phyloP scores from a whole-genome alignment of 768 basidiomycete species.

The Leccinum arenicola region DNA sequence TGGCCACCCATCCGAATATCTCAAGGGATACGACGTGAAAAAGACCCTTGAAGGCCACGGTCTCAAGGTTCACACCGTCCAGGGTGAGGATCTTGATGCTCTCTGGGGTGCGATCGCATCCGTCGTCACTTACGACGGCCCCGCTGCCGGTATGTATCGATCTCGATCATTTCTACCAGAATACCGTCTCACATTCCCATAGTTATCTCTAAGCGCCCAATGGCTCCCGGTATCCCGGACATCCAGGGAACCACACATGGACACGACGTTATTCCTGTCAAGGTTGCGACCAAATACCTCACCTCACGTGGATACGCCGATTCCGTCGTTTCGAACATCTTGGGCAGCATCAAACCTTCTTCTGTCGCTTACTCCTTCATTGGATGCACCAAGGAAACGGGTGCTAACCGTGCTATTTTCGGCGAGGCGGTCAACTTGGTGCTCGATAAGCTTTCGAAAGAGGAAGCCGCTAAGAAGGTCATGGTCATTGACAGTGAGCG shows the following conservation, averaged over 20 bases:
- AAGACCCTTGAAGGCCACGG: constrained; percentile 82
- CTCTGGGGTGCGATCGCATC: constrained; percentile 67
- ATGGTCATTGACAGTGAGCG: constrained; percentile 81
- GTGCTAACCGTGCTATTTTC: constrained; percentile 80
- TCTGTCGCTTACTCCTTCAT: constrained; percentile 56
- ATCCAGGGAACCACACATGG: constrained; percentile 80
- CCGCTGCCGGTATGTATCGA: constrained; percentile 60
- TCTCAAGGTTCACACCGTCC: constrained; percentile 65
- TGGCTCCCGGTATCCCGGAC: constrained; percentile 68
- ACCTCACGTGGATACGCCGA: constrained; percentile 55
- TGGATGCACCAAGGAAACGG: constrained; percentile 71
- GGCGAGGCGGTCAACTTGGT: constrained; percentile 82
- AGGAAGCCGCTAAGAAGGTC: constrained; percentile 75
- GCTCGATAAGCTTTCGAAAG: constrained; percentile 69
- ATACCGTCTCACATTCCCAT: background rate
- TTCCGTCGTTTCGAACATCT: constrained; percentile 47
- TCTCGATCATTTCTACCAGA: background rate
- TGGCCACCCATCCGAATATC: constrained; percentile 86
- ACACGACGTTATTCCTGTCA: constrained; percentile 84
- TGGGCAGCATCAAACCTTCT: constrained; percentile 61
- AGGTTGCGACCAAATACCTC: constrained; percentile 76
- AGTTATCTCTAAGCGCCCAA: constrained; percentile 69
- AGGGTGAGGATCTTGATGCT: constrained; percentile 78
- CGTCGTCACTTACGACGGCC: constrained; percentile 61
- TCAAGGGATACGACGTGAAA: constrained; percentile 69